Conservation (phyloP, 2,329 filamentous ascomycete genomes). For the Aspergillus hiratsukae region DNA sequence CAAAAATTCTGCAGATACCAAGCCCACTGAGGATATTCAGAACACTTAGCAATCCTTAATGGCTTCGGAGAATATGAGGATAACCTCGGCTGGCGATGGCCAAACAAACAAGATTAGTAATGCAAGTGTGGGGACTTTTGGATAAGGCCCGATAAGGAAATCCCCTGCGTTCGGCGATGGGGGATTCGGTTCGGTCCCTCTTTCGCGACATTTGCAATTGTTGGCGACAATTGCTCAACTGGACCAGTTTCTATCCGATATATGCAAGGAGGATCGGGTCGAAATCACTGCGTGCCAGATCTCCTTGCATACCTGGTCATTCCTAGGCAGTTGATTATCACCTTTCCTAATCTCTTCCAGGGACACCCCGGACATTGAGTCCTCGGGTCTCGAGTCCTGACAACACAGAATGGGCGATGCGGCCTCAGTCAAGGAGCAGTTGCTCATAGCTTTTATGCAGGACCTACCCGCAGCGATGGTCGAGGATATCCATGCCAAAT, state of each 20-base stretch:
- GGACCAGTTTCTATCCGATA: too few relatives aligned
- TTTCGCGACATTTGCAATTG: not conserved
- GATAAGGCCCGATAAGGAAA: not conserved
- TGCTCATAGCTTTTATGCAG: constrained; percentile 20
- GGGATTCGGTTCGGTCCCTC: not conserved
- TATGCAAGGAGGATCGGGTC: not conserved
- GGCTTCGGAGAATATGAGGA: not conserved
- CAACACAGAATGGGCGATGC: constrained; percentile 21
- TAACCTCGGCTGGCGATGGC: not conserved
- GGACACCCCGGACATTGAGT: not conserved
- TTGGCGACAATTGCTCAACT: not conserved
- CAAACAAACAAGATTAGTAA: not conserved
- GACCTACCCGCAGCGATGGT: constrained; percentile 14
- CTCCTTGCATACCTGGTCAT: not conserved
- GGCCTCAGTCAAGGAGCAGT: constrained; percentile 11
- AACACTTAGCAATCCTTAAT: too few relatives aligned
- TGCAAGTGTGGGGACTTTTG: not conserved
- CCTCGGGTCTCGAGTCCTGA: not conserved
- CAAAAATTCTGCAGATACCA: too few relatives aligned
- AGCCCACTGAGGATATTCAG: too few relatives aligned
- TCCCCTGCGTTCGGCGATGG: not conserved
- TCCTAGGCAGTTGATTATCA: not conserved
- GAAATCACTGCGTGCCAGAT: not conserved
- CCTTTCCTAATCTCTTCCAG: not conserved
- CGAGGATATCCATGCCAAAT: constrained; percentile 16